phyloP scores from a whole-genome alignment of 139 green algal genomes.

The Bryopsis sp. region DNA sequence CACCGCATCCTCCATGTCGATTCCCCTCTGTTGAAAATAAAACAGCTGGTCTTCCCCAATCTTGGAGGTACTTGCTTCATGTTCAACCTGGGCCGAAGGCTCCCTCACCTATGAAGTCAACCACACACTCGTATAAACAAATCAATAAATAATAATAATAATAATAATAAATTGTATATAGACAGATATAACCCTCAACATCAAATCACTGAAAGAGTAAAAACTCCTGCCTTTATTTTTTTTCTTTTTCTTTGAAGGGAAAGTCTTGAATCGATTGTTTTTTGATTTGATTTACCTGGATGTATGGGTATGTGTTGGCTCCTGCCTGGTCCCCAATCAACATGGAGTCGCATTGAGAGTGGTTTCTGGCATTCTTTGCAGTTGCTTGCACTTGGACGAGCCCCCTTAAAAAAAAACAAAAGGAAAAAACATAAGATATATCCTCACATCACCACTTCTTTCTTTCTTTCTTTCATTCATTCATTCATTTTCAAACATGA shows the following conservation, averaged over 20 bases:
- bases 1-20: constrained; percentile 86
- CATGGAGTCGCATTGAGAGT: constrained; percentile 98
- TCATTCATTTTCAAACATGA: too few species aligned
- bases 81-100: constrained; percentile 85
- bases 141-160: not conserved
- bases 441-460: not conserved
- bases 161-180: not conserved
- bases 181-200: not conserved
- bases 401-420: constrained; percentile 6
- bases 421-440: not conserved
- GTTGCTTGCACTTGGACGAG: constrained; percentile 59
- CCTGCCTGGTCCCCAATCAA: constrained; percentile 94
- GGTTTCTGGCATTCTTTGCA: constrained; percentile 80
- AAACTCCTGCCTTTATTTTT: too few species aligned
- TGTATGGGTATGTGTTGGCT: constrained; percentile 99
- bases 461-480: constrained; percentile 14
- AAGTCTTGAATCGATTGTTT: not conserved
- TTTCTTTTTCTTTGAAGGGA: too few species aligned
- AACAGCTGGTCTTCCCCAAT: constrained; percentile 99
- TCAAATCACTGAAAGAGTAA: too few species aligned
- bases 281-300: constrained; percentile 47
- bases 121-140: not conserved
- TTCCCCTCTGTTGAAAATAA: constrained; percentile 97
- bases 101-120: constrained; percentile 67
- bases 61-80: constrained; percentile 95